Percentiles rank a stretch among this genome's conserved stretches.
Evolutionary conservation across 257 asterid genomes (phyloP).

Genomic region (Catharanthus roseus): DNA sequence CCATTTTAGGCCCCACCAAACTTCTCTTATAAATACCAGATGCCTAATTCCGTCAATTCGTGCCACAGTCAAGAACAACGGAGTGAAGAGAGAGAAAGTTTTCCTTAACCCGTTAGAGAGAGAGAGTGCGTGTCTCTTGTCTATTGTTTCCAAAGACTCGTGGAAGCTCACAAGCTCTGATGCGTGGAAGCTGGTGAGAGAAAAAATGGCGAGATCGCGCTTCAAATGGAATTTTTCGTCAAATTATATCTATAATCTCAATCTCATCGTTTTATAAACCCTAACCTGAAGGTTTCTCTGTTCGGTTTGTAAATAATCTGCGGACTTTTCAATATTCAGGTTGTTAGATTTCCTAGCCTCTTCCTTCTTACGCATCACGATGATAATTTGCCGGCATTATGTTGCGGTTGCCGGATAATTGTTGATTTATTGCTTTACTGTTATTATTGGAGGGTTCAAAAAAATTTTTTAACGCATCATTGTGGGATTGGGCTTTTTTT

Average conservation of each 20-base stretch:
- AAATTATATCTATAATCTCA: conserved; percentile 3
- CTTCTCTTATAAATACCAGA: neutral
- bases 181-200: conserved; percentile 51
- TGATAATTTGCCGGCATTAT: conserved; percentile 10
- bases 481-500: neutral
- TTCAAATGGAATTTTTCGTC: conserved; percentile 6
- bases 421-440: neutral
- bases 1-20: conserved; percentile 10
- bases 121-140: conserved; percentile 15
- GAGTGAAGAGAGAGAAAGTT: neutral
- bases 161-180: conserved; percentile 44
- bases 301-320: neutral
- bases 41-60: conserved; percentile 22
- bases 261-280: conserved; percentile 18
- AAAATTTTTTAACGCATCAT: neutral
- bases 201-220: conserved; percentile 55
- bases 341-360: conserved; percentile 1
- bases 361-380: neutral
- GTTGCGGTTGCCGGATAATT: neutral
- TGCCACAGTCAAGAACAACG: neutral
- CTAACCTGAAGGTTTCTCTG: conserved; percentile 6
- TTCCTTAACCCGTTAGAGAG: conserved; percentile 5
- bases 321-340: conserved; percentile 7
- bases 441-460: neutral
- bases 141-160: conserved; percentile 28